Evolutionary conservation across 257 asterid species (phyloP).

Genomic region (Avicennia marina): DNA sequence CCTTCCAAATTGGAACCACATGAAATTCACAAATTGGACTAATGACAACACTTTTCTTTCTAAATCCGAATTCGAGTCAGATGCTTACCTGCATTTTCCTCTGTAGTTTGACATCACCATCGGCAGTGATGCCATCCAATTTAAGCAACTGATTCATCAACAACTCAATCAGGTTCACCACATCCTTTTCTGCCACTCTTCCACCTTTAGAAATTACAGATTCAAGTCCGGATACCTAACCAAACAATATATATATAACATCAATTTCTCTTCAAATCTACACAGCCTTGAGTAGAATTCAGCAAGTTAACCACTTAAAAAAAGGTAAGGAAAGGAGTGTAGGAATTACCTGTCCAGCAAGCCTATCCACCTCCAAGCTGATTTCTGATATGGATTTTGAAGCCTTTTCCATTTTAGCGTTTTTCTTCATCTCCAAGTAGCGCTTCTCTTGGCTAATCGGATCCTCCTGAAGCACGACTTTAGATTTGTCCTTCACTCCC

Average conservation of each 20-base stretch:
- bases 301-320: no score
- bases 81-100: conserved; percentile 73
- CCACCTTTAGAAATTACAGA: conserved; percentile 57
- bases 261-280: no score
- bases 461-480: conserved; percentile 71
- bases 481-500: conserved; percentile 85
- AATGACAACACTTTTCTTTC: background rate
- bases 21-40: no score
- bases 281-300: no score
- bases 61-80: background rate
- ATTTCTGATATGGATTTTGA: conserved; percentile 61
- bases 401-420: conserved; percentile 61
- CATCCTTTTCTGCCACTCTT: conserved; percentile 63
- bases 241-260: background rate
- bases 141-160: conserved; percentile 81
- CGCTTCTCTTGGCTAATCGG: conserved; percentile 75
- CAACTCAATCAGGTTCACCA: conserved; percentile 52
- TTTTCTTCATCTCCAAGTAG: conserved; percentile 59
- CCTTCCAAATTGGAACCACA: no score
- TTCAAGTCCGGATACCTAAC: conserved; percentile 72
- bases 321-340: no score
- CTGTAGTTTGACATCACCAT: conserved; percentile 72
- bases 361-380: conserved; percentile 70
- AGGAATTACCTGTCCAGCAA: conserved; percentile 61
- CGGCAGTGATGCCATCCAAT: conserved; percentile 63